Conservation (phyloP, 148 eudicot genomes). For the Rhododendron ovatum region DNA sequence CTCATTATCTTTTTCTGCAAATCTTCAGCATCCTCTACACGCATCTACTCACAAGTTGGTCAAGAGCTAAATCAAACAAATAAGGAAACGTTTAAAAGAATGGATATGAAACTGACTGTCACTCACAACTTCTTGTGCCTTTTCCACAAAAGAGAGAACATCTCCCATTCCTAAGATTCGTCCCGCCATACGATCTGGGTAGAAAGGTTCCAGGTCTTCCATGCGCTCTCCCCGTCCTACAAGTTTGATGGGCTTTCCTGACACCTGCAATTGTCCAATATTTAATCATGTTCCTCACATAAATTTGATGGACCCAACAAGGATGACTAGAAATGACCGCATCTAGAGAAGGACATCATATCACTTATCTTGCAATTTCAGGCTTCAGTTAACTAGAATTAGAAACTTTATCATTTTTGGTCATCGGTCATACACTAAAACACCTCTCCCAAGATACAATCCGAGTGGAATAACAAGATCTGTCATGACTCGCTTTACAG, state of each 20-base stretch:
- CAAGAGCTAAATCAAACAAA: constrained; percentile 11
- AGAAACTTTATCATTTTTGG: background rate
- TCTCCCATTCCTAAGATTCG: constrained; percentile 98
- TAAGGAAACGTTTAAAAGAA: constrained; percentile 1
- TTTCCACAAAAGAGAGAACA: constrained; percentile 95
- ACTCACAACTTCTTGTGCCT: constrained; percentile 98
- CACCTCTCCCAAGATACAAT: background rate
- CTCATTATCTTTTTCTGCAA: constrained; percentile 95
- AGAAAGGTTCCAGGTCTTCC: constrained; percentile 99
- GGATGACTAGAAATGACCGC: background rate
- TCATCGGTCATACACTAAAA: background rate
- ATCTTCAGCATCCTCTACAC: constrained; percentile 92
- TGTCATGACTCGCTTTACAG: background rate
- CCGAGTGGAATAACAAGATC: background rate
- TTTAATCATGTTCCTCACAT: too few relatives aligned
- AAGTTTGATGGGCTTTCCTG: constrained; percentile 98
- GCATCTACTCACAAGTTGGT: constrained; percentile 52
- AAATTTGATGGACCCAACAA: background rate
- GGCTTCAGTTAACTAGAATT: background rate
- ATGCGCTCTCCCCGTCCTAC: constrained; percentile 97
- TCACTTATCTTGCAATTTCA: background rate
- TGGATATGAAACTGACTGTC: background rate
- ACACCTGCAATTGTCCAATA: constrained; percentile 49
- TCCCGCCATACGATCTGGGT: constrained; percentile 99
- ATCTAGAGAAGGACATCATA: background rate